These are phyloP conservation scores for Thozetella sp. DNA, from an alignment of 495 filamentous ascomycete genomes.

Conservation along the genomic window DNA sequence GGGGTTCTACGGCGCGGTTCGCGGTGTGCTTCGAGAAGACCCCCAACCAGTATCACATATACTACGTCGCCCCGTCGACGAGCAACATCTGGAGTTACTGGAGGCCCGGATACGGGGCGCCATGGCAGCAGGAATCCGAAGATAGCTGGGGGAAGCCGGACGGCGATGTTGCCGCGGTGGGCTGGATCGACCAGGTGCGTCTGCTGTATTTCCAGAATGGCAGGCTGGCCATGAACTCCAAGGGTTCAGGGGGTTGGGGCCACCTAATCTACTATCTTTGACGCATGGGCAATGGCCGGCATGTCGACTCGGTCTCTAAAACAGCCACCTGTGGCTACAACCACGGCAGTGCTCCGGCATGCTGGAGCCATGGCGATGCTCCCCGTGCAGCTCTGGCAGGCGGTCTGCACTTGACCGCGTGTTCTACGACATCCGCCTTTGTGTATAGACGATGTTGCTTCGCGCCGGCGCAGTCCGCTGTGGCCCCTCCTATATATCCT, in stretches of 20 bases:
- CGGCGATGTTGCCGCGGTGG: neutral
- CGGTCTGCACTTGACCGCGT: too few relatives aligned
- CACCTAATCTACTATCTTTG: neutral
- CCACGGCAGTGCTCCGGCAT: too few relatives aligned
- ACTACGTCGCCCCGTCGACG: neutral
- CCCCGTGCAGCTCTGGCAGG: too few relatives aligned
- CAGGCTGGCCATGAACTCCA: neutral
- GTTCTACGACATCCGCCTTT: too few relatives aligned
- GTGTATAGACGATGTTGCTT: too few relatives aligned
- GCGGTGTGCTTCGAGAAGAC: neutral
- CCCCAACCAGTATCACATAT: neutral
- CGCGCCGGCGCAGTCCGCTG: too few relatives aligned
- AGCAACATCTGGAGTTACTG: neutral
- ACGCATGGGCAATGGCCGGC: too few relatives aligned
- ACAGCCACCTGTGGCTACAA: too few relatives aligned
- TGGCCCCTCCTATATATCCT: too few relatives aligned
- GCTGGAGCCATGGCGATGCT: too few relatives aligned
- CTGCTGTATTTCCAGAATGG: neutral
- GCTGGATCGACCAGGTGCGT: neutral
- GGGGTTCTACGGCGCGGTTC: neutral
- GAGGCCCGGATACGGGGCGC: too few relatives aligned
- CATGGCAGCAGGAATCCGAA: neutral
- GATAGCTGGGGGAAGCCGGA: neutral
- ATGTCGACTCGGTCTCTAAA: too few relatives aligned
- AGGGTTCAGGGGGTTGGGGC: neutral